A percentile compares a stretch with the other conserved stretches of the same genome.
These are phyloP conservation scores for Arthrobotrys iridis DNA, from an alignment of 2,329 filamentous ascomycete species.

Conservation along the genomic window DNA sequence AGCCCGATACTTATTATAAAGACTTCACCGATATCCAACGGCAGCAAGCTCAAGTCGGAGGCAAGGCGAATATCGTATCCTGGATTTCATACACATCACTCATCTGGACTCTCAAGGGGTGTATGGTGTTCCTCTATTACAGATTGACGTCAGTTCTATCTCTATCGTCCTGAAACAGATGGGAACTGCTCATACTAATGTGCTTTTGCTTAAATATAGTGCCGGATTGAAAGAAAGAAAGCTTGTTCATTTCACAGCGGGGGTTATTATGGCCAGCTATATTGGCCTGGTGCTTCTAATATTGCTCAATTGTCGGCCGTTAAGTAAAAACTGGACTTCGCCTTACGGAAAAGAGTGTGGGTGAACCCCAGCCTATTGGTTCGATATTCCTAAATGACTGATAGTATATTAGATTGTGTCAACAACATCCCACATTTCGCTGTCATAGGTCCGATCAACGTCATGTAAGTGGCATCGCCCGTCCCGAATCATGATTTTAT, in stretches of 20 bases:
- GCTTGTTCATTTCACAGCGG: conserved; percentile 40
- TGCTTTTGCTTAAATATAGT: not conserved
- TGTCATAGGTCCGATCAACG: conserved; percentile 45
- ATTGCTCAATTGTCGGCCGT: conserved; percentile 48
- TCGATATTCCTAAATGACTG: not conserved
- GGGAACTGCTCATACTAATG: not conserved
- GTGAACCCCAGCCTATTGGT: not conserved
- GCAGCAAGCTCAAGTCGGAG: conserved; percentile 27
- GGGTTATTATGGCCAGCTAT: conserved; percentile 29
- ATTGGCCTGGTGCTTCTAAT: conserved; percentile 38
- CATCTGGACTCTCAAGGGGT: conserved; percentile 51
- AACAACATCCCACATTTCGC: conserved; percentile 52
- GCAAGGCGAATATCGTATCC: conserved; percentile 47
- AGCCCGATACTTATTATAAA: conserved; percentile 39
- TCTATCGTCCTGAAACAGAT: not conserved
- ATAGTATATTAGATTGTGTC: conserved; percentile 22
- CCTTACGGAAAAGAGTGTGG: conserved; percentile 44
- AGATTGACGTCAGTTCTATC: conserved; percentile 38
- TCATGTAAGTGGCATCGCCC: conserved; percentile 10
- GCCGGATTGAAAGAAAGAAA: conserved; percentile 43
- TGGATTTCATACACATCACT: conserved; percentile 52
- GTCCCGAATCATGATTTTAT: not conserved
- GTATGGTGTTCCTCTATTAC: conserved; percentile 53
- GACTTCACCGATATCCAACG: conserved; percentile 28
- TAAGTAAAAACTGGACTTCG: conserved; percentile 53